These are phyloP conservation scores for Boletales sp. DNA, from an alignment of 768 basidiomycete genomes.

Conservation along the genomic window DNA sequence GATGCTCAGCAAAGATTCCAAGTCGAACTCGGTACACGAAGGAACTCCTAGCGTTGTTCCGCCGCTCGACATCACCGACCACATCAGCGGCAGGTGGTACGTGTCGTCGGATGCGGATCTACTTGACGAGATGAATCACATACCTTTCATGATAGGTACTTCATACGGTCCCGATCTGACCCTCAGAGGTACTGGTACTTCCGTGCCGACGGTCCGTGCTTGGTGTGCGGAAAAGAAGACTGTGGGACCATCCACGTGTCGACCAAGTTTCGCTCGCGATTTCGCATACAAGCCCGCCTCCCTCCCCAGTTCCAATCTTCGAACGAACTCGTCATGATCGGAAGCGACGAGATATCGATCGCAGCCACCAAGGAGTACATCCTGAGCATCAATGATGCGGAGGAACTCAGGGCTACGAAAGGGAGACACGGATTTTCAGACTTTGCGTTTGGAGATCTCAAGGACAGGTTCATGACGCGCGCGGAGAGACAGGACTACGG, in stretches of 20 bases:
- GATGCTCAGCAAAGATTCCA: too few species aligned
- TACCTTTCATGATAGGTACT: neutral
- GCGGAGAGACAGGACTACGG: neutral
- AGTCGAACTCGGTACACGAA: too few species aligned
- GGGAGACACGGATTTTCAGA: neutral
- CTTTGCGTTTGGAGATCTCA: neutral
- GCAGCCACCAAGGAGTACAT: neutral
- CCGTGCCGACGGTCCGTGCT: neutral
- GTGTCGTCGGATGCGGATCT: neutral
- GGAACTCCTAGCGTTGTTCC: neutral
- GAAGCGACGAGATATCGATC: conserved; percentile 4
- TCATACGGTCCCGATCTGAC: conserved; percentile 2
- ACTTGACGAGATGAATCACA: neutral
- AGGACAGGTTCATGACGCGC: neutral
- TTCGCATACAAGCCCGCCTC: neutral
- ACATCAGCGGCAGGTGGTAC: conserved; percentile 4
- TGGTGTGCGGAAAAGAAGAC: conserved; percentile 1
- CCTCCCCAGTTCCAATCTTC: neutral
- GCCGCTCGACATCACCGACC: neutral
- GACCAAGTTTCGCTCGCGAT: conserved; percentile 1
- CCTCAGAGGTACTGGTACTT: conserved; percentile 4
- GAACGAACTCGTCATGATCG: neutral
- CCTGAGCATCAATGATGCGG: neutral
- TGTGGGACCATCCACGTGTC: conserved; percentile 2
- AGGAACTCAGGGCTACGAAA: neutral